A percentile compares a stretch with the other conserved stretches of the same genome.
These are phyloP conservation scores for Candida verbasci DNA, from an alignment of 805 yeast genomes.

Conservation along the genomic window DNA sequence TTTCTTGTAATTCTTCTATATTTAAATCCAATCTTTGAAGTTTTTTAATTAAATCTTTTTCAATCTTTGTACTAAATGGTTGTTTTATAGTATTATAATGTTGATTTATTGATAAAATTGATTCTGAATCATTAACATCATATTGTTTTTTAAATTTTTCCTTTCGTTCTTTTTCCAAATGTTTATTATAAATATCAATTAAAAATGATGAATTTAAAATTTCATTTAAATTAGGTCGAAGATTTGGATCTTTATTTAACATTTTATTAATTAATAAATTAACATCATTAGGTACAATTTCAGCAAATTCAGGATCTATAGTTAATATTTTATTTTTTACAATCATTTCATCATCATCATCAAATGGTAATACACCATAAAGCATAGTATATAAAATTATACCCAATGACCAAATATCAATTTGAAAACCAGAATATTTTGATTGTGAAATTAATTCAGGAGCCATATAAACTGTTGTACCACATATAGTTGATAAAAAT, in stretches of 20 bases:
- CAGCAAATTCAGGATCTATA: conserved; percentile 58
- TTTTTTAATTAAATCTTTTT: conserved; percentile 55
- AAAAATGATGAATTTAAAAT: conserved; percentile 33
- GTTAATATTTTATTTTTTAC: conserved; percentile 59
- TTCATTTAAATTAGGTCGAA: conserved; percentile 49
- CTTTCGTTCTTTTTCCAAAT: conserved; percentile 13
- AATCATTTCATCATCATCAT: conserved; percentile 67
- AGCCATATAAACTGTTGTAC: conserved; percentile 95
- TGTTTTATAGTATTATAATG: conserved; percentile 25
- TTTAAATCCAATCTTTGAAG: conserved; percentile 62
- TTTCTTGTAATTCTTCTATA: conserved; percentile 51
- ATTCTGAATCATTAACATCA: conserved; percentile 26
- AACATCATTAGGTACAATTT: conserved; percentile 45
- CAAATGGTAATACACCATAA: conserved; percentile 88
- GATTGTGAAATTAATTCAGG: conserved; percentile 75
- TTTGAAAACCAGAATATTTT: conserved; percentile 73
- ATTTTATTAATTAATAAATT: conserved; percentile 48
- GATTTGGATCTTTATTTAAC: conserved; percentile 60
- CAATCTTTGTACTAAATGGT: conserved; percentile 58
- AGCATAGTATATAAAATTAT: conserved; percentile 80
- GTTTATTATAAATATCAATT: conserved; percentile 27
- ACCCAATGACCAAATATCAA: conserved; percentile 92
- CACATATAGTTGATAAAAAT: conserved; percentile 79
- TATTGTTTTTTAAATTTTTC: conserved; percentile 6
- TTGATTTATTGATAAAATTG: conserved; percentile 36